Base-by-base conservation (phyloP, 139 green algal genomes). In the Closterium sp. region DNA sequence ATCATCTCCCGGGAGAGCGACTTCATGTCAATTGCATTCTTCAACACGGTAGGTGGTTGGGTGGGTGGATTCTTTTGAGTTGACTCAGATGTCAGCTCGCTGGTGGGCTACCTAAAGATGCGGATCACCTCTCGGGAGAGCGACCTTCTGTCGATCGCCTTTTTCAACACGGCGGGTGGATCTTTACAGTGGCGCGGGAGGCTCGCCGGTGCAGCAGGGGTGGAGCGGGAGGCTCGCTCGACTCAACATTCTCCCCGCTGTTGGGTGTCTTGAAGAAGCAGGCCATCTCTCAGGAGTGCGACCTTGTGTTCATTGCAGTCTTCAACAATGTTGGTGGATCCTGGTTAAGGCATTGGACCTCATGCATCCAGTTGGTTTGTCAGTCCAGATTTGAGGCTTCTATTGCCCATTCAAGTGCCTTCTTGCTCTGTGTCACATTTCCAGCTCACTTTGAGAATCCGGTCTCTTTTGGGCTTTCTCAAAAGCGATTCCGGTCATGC, bases 81-180 rank as follows among this genome's bases (percentile, higher is more conserved):
- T 9, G 38, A 50, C 38, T 50, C 38, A 50, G 0, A 13, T 50
- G 38, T 50, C 7, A 50, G 38, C 38, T 50, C 28, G n/a, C 24
- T 94, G 22, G 91, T 34, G 29, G 89, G 38, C 19, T 89, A 93
- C 30, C 31, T 94, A 19, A 94, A 94, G n/a, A 19, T 29, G 38
- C 9, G 88, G 5, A 89, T 94, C 31, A 92, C 93, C 22, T 34
- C 89, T 24, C 27, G 89, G 19, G 90, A 93, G 28, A 70, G 22
- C 31, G 91, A 94, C 70, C 89, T 89, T 22, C 4, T 89, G 28
- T 34, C 31, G 13, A 19, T 94, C 45, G 32, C 24, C 0, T 94
- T 94, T 42, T 93, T 91, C 28, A 94, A 94, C 88, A 93, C 88
- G 34, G 73, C 90, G 6, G 91, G 90, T 38, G 32, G 32, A 38